These are phyloP conservation scores for Agroathelia rolfsii DNA, from an alignment of 1,284 basidiomycete species.

Conservation along the genomic window DNA sequence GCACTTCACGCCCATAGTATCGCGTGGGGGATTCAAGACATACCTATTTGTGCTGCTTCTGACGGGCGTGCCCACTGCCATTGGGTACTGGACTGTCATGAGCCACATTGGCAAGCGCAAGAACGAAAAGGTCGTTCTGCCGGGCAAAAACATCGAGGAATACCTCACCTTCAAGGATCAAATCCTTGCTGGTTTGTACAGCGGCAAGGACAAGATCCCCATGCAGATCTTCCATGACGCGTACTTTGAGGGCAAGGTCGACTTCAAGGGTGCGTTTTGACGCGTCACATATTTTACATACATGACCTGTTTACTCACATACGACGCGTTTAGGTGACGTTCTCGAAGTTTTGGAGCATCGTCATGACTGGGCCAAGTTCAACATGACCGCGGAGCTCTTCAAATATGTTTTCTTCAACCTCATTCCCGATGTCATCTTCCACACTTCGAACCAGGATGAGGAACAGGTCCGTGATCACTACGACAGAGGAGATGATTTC, in stretches of 20 bases:
- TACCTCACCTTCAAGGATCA: slow-evolving; percentile 90
- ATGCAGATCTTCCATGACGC: slow-evolving; percentile 98
- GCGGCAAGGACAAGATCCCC: slow-evolving; percentile 84
- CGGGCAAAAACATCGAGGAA: slow-evolving; percentile 76
- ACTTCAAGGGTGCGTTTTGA: slow-evolving; percentile 72
- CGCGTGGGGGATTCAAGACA: slow-evolving; percentile 73
- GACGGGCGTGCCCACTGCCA: slow-evolving; percentile 66
- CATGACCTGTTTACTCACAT: slow-evolving; percentile 8
- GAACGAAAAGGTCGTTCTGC: slow-evolving; percentile 84
- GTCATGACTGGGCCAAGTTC: slow-evolving; percentile 95
- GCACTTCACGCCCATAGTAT: slow-evolving; percentile 67
- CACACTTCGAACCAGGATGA: slow-evolving; percentile 90
- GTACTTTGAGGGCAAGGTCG: slow-evolving; percentile 94
- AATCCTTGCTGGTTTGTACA: slow-evolving; percentile 71
- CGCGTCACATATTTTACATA: slow-evolving; percentile 11
- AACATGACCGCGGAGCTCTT: slow-evolving; percentile 81
- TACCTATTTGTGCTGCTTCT: slow-evolving; percentile 74
- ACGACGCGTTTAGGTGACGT: slow-evolving; percentile 61
- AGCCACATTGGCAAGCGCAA: slow-evolving; percentile 75
- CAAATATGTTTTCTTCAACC: slow-evolving; percentile 84
- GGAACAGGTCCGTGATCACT: slow-evolving; percentile 93
- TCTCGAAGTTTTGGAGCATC: slow-evolving; percentile 86
- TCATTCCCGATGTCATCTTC: slow-evolving; percentile 88
- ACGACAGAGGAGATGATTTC: slow-evolving; percentile 94
- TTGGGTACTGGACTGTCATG: slow-evolving; percentile 88